Evolutionary conservation across 257 asterid species (phyloP).

Genomic region (Penstemon eatonii): DNA sequence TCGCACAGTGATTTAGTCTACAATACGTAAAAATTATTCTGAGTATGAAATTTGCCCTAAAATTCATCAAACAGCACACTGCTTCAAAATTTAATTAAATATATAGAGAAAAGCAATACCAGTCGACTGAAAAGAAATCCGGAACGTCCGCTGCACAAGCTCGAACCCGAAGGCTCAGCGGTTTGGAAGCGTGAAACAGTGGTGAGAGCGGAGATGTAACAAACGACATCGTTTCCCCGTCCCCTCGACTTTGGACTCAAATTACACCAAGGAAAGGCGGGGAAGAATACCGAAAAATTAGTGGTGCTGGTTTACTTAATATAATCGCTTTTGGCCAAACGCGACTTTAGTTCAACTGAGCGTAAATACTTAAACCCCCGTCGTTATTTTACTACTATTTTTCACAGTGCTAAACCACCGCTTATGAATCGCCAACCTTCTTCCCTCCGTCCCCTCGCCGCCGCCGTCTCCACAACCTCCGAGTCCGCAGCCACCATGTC

Average conservation of each 20-base stretch:
- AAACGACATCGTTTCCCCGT: slow-evolving; percentile 57
- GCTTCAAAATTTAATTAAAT: neutral
- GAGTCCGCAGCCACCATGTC: slow-evolving; percentile 45
- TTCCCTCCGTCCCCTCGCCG: slow-evolving; percentile 47
- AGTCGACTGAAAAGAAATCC: slow-evolving; percentile 77
- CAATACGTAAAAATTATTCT: slow-evolving; percentile 5
- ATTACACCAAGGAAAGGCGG: too few relatives aligned
- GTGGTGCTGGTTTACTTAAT: too few relatives aligned
- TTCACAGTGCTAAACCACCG: neutral
- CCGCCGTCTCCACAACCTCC: slow-evolving; percentile 40
- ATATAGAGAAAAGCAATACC: slow-evolving; percentile 40
- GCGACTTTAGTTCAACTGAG: too few relatives aligned
- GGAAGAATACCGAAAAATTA: too few relatives aligned
- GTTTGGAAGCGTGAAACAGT: slow-evolving; percentile 35
- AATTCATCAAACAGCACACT: neutral
- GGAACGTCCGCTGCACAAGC: slow-evolving; percentile 83
- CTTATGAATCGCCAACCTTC: slow-evolving; percentile 57
- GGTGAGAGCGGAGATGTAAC: slow-evolving; percentile 40
- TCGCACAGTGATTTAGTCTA: neutral
- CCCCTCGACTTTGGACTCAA: too few relatives aligned
- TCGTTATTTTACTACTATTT: neutral
- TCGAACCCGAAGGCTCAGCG: slow-evolving; percentile 39
- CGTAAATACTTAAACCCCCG: too few relatives aligned
- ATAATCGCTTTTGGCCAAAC: too few relatives aligned
- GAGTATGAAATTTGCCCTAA: neutral